Conservation (phyloP, 2,329 filamentous ascomycete species). For the Botryotinia narcissicola region DNA sequence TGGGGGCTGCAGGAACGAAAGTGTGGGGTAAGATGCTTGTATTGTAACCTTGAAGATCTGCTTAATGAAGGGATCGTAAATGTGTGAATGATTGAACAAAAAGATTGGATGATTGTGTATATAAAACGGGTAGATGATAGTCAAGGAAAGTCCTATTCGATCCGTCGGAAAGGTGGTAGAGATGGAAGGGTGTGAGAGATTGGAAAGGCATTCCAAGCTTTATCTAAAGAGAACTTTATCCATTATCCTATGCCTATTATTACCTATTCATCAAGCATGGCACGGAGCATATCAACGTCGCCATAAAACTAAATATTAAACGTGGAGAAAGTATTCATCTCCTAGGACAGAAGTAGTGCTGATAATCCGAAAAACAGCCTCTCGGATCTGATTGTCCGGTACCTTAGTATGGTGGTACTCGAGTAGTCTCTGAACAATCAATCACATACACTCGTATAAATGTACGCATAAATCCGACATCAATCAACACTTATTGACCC, state of each 20-base stretch:
- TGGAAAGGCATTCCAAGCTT: background rate
- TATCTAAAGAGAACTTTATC: background rate
- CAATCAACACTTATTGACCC: background rate
- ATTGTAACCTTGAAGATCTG: conserved; percentile 8
- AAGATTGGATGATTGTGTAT: background rate
- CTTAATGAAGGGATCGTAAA: background rate
- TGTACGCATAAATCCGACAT: background rate
- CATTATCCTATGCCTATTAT: background rate
- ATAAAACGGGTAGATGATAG: no score
- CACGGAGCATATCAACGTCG: conserved; percentile 16
- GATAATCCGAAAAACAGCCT: background rate
- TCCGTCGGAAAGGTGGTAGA: background rate
- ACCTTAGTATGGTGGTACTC: background rate
- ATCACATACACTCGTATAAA: background rate
- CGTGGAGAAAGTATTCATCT: conserved; percentile 18
- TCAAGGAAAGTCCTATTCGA: background rate
- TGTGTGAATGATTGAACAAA: background rate
- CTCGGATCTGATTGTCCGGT: conserved; percentile 3
- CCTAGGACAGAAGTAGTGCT: conserved; percentile 9
- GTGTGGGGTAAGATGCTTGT: conserved; percentile 29
- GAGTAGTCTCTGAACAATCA: background rate
- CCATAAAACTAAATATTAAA: conserved; percentile 4
- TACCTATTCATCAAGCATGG: conserved; percentile 9
- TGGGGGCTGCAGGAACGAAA: conserved; percentile 26
- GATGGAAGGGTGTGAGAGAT: background rate